Conservation (phyloP, 306 rosid genomes). For the Malus orientalis region DNA sequence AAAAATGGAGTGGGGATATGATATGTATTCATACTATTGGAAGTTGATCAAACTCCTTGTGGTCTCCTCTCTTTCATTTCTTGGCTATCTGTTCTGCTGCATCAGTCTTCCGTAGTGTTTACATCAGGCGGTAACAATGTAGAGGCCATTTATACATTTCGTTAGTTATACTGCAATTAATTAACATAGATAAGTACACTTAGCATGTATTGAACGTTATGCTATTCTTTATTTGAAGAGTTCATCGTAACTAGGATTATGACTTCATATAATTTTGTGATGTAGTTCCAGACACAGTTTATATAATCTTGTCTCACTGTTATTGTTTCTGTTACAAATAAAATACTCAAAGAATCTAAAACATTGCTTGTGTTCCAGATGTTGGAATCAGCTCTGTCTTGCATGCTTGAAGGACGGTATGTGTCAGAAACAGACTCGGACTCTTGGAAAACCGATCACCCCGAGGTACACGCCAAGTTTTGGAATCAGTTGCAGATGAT, state of each 20-base stretch:
- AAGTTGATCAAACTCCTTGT: background rate
- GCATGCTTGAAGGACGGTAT: slow-evolving; percentile 82
- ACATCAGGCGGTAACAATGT: background rate
- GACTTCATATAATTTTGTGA: background rate
- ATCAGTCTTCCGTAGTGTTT: background rate
- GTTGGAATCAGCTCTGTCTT: slow-evolving; percentile 68
- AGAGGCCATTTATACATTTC: background rate
- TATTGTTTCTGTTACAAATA: background rate
- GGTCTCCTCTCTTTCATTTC: background rate
- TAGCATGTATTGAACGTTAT: background rate
- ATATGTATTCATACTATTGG: background rate
- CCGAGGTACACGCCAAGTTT: slow-evolving; percentile 62
- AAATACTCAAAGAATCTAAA: background rate
- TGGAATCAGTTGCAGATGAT: slow-evolving; percentile 79
- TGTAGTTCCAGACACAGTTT: background rate
- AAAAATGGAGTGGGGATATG: background rate
- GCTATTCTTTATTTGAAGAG: background rate
- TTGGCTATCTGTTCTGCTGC: background rate
- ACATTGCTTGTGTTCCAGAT: slow-evolving; percentile 37
- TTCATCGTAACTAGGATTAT: background rate
- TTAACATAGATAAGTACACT: background rate
- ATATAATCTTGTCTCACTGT: background rate
- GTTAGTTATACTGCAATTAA: background rate
- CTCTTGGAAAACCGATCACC: slow-evolving; percentile 28
- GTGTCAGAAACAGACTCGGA: slow-evolving; percentile 41